A percentile compares a stretch with the other conserved stretches of the same genome.
phyloP scores from a whole-genome alignment of 495 filamentous ascomycete species.

The Lepidopterella palustris region DNA sequence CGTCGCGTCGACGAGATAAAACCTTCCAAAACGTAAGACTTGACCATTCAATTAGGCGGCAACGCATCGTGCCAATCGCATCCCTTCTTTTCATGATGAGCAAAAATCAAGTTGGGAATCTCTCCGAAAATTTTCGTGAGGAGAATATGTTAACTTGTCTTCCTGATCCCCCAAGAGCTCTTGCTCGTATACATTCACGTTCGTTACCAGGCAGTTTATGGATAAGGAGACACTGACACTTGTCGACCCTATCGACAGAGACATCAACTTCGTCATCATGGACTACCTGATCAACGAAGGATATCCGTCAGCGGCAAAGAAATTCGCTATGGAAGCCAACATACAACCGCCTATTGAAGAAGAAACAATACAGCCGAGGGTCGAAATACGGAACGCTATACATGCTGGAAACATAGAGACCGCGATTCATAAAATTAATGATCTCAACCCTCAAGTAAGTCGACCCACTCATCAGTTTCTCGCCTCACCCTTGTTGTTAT shows the following conservation, averaged over 20 bases:
- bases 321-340: slow-evolving; percentile 91
- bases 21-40: slow-evolving; percentile 78
- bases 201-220: not conserved
- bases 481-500: slow-evolving; percentile 50
- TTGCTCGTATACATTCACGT: not conserved
- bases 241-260: slow-evolving; percentile 48
- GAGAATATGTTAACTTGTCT: slow-evolving; percentile 77
- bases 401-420: slow-evolving; percentile 74
- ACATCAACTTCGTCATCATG: slow-evolving; percentile 92
- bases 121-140: slow-evolving; percentile 87
- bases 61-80: slow-evolving; percentile 8
- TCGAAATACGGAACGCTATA: slow-evolving; percentile 73
- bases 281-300: slow-evolving; percentile 96
- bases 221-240: slow-evolving; percentile 4
- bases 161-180: slow-evolving; percentile 46
- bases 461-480: not conserved
- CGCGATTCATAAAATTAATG: slow-evolving; percentile 82
- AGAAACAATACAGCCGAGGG: slow-evolving; percentile 66
- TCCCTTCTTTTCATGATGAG: slow-evolving; percentile 60
- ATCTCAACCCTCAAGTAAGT: slow-evolving; percentile 83
- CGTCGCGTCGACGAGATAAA: slow-evolving; percentile 78
- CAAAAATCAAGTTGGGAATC: slow-evolving; percentile 98
- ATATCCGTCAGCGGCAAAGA: slow-evolving; percentile 86
- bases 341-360: slow-evolving; percentile 64
- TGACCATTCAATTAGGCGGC: slow-evolving; percentile 8